These are phyloP conservation scores for Metschnikowia drakensbergensis DNA, from an alignment of 805 yeast species.

Conservation along the genomic window DNA sequence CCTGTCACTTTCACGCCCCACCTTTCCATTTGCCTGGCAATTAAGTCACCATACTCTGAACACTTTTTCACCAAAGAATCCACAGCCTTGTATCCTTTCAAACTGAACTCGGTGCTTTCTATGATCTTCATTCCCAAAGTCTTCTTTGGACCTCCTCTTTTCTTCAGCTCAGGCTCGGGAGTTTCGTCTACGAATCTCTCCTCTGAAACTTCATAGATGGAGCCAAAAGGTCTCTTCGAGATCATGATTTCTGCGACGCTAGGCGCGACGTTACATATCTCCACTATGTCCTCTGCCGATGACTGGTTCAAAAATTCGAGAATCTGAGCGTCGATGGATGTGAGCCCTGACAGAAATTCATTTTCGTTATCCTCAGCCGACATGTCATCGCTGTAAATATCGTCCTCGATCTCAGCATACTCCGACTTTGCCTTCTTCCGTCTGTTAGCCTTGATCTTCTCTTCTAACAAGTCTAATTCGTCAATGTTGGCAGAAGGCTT, in stretches of 20 bases:
- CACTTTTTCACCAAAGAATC: constrained; percentile 87
- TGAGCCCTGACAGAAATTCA: constrained; percentile 30
- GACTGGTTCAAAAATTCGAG: constrained; percentile 78
- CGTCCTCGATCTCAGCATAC: constrained; percentile 46
- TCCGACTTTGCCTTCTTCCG: constrained; percentile 21
- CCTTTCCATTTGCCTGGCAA: constrained; percentile 64
- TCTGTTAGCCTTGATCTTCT: constrained; percentile 34
- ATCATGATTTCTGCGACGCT: constrained; percentile 61
- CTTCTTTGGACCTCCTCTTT: constrained; percentile 31
- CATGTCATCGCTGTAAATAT: constrained; percentile 45
- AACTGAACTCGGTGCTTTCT: constrained; percentile 62
- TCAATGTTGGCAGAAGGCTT: constrained; percentile 22
- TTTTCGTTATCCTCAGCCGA: constrained; percentile 44
- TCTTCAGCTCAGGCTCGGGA: constrained; percentile 30
- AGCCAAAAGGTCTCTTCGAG: constrained; percentile 63
- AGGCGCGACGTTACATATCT: constrained; percentile 69
- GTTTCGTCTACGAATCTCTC: constrained; percentile 43
- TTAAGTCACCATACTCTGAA: constrained; percentile 66
- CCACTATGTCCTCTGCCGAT: constrained; percentile 68
- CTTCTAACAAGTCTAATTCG: constrained; percentile 39
- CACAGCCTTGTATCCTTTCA: constrained; percentile 90
- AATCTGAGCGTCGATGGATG: constrained; percentile 60
- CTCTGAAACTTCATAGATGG: constrained; percentile 56
- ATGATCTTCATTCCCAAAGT: constrained; percentile 71
- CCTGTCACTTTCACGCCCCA: constrained; percentile 89